These are phyloP conservation scores for Scleroderma bovista DNA, from an alignment of 768 basidiomycete genomes.

Conservation along the genomic window DNA sequence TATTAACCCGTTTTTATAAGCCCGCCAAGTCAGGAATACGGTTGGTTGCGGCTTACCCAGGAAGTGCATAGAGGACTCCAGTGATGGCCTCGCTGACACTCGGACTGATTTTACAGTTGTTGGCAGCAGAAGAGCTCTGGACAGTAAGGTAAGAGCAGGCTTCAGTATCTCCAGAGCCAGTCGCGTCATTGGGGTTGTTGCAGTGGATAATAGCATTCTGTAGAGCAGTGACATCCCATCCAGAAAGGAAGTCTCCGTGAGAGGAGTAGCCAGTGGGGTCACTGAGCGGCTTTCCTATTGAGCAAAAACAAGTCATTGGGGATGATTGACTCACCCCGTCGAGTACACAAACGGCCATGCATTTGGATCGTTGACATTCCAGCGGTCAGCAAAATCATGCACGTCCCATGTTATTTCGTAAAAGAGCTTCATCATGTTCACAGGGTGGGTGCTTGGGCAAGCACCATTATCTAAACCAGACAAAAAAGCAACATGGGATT, in stretches of 20 bases:
- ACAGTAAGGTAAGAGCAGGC: slow-evolving; percentile 38
- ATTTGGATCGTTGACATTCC: slow-evolving; percentile 24
- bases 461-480: slow-evolving; percentile 31
- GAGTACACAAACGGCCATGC: slow-evolving; percentile 42
- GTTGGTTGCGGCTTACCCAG: slow-evolving; percentile 7
- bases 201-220: slow-evolving; percentile 43
- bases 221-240: slow-evolving; percentile 45
- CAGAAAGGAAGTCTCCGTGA: slow-evolving; percentile 45
- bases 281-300: slow-evolving; percentile 19
- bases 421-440: slow-evolving; percentile 36
- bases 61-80: slow-evolving; percentile 11
- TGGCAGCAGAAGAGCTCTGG: slow-evolving; percentile 17
- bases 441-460: slow-evolving; percentile 34
- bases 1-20: slow-evolving; percentile 4
- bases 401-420: slow-evolving; percentile 41
- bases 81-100: slow-evolving; percentile 19
- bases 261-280: slow-evolving; percentile 49
- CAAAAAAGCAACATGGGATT: slow-evolving; percentile 28
- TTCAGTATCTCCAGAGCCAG: slow-evolving; percentile 32
- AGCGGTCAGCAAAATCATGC: slow-evolving; percentile 28
- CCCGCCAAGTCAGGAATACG: neutral
- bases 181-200: slow-evolving; percentile 35
- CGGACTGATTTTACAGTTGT: slow-evolving; percentile 29
- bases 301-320: neutral
- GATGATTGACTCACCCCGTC: slow-evolving; percentile 29